Evolutionary conservation across 169 alveolate genomes (phyloP).

Genomic region (Babesia bovis): DNA sequence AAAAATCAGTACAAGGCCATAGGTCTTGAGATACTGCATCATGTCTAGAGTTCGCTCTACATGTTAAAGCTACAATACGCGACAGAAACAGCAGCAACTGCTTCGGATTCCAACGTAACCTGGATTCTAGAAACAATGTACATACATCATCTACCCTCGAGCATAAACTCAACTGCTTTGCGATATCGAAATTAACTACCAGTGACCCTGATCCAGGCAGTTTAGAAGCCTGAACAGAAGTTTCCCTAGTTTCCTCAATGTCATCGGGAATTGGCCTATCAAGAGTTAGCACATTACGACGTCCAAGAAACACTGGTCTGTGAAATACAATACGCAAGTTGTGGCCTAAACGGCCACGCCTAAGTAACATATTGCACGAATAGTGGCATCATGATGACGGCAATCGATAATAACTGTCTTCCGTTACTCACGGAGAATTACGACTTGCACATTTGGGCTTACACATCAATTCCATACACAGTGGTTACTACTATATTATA

Average conservation of each 20-base stretch:
- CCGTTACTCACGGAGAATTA: too few species aligned
- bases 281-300: too few species aligned
- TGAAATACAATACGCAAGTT: too few species aligned
- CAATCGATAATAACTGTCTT: too few species aligned
- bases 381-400: too few species aligned
- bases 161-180: background rate
- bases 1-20: conserved; percentile 18
- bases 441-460: too few species aligned
- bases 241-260: background rate
- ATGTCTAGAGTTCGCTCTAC: background rate
- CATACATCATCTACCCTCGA: conserved; percentile 39
- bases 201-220: background rate
- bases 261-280: conserved; percentile 35
- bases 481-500: too few species aligned
- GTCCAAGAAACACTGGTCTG: too few species aligned
- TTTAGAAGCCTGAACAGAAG: background rate
- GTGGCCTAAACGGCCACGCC: too few species aligned
- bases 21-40: background rate
- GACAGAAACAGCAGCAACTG: conserved; percentile 46
- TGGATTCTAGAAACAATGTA: conserved; percentile 9
- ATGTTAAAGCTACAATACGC: conserved; percentile 24
- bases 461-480: too few species aligned
- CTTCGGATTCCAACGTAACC: conserved; percentile 10
- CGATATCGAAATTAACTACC: background rate
- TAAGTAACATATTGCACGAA: too few species aligned